A percentile compares a stretch with the other conserved stretches of the same genome.
These are phyloP conservation scores for Cardamine resedifolia DNA, from an alignment of 345 rosid species.

Conservation along the genomic window DNA sequence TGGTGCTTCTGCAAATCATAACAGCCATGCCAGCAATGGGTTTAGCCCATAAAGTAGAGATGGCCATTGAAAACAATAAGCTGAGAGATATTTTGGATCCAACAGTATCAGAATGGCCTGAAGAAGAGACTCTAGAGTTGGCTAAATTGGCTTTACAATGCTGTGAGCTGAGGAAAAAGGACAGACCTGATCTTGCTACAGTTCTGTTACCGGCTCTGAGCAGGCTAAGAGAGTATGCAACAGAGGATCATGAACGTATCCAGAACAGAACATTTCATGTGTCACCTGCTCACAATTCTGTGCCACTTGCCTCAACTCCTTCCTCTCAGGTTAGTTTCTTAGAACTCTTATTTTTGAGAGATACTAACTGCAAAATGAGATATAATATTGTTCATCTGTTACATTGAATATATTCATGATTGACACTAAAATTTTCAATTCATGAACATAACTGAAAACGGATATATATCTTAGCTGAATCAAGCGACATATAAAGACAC, in stretches of 20 bases:
- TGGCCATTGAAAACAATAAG: conserved; percentile 51
- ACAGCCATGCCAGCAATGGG: conserved; percentile 77
- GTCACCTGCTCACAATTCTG: conserved; percentile 14
- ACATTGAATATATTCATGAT: background rate
- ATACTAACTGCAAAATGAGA: background rate
- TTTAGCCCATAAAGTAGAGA: conserved; percentile 49
- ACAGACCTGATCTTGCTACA: conserved; percentile 69
- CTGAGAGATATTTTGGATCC: conserved; percentile 63
- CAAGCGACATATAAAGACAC: background rate
- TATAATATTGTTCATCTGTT: too few species aligned
- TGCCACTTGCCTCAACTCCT: background rate
- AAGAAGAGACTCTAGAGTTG: conserved; percentile 54
- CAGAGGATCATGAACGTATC: conserved; percentile 32
- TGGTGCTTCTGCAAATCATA: conserved; percentile 71
- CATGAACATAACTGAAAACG: background rate
- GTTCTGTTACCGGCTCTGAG: conserved; percentile 65
- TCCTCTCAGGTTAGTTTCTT: conserved; percentile 34
- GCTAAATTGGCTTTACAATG: conserved; percentile 70
- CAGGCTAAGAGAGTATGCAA: conserved; percentile 48
- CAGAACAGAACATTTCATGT: background rate
- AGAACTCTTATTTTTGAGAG: background rate
- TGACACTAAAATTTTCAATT: background rate
- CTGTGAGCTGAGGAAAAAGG: conserved; percentile 76
- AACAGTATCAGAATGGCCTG: conserved; percentile 64
- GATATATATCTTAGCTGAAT: background rate